phyloP scores from a whole-genome alignment of 208 protist genomes.

The Leishmania lainsoni region DNA sequence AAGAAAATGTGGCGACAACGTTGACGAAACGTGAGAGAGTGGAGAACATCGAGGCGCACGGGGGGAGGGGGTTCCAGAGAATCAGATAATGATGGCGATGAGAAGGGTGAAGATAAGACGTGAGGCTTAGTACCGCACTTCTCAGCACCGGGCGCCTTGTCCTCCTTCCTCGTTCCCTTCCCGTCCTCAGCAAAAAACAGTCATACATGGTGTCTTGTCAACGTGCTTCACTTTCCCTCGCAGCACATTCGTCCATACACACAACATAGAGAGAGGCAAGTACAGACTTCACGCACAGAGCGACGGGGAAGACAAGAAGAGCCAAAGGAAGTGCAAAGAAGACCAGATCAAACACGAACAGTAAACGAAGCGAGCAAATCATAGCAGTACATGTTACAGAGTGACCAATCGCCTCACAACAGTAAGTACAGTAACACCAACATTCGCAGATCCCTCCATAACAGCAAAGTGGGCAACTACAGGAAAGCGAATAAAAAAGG shows the following conservation, averaged over 20 bases:
- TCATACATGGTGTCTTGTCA: not conserved
- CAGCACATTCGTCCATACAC: not conserved
- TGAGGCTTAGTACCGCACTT: not conserved
- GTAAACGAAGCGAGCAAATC: not conserved
- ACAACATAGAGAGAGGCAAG: not conserved
- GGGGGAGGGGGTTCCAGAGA: not conserved
- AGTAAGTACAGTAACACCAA: not conserved
- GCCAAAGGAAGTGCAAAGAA: not conserved
- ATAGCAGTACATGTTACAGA: not conserved
- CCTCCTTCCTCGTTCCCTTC: not conserved
- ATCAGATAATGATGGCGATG: not conserved
- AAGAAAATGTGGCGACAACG: not conserved
- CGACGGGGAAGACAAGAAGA: not conserved
- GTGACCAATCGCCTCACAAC: not conserved
- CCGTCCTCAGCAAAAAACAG: not conserved
- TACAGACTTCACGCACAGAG: not conserved
- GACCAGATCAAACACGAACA: not conserved
- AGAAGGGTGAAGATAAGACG: not conserved
- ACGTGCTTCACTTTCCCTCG: not conserved
- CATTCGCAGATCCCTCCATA: not conserved
- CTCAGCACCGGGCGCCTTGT: not conserved
- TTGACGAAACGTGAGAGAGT: not conserved
- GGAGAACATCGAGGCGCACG: not conserved
- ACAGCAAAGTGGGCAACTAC: not conserved
- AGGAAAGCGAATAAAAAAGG: conserved; percentile 1